phyloP scores from a whole-genome alignment of 2,329 filamentous ascomycete genomes.

The Mariannaea sp. region DNA sequence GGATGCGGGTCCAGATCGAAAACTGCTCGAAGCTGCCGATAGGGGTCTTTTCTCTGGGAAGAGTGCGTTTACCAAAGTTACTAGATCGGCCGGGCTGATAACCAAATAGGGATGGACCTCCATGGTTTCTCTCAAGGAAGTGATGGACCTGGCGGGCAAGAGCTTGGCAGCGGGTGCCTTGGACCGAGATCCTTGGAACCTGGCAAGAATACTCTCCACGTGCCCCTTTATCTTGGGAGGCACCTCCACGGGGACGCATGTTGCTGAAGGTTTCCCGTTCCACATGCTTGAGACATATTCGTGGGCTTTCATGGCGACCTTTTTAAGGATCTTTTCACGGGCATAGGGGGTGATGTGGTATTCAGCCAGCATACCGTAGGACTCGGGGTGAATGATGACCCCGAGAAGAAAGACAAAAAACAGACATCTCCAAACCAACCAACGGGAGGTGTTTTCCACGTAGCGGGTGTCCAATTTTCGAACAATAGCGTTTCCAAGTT shows the following conservation, averaged over 20 bases:
- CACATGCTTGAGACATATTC: slow-evolving; percentile 80
- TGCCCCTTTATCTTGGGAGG: slow-evolving; percentile 68
- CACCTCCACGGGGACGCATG: slow-evolving; percentile 52
- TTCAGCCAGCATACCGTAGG: slow-evolving; percentile 76
- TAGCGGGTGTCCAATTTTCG: slow-evolving; percentile 74
- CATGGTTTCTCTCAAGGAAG: slow-evolving; percentile 73
- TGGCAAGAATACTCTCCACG: slow-evolving; percentile 71
- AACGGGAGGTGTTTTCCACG: slow-evolving; percentile 76
- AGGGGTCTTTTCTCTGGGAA: slow-evolving; percentile 75
- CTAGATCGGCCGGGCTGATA: slow-evolving; percentile 76
- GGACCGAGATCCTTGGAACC: slow-evolving; percentile 62
- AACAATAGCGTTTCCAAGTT: slow-evolving; percentile 83
- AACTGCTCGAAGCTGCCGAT: slow-evolving; percentile 64
- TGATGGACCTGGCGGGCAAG: slow-evolving; percentile 72
- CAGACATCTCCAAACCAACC: slow-evolving; percentile 89
- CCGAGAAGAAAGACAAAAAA: slow-evolving; percentile 86
- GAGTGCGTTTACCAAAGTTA: slow-evolving; percentile 80
- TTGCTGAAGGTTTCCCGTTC: slow-evolving; percentile 67
- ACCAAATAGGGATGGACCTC: slow-evolving; percentile 82
- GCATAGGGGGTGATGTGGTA: slow-evolving; percentile 93
- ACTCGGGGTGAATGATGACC: slow-evolving; percentile 88
- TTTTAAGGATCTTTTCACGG: slow-evolving; percentile 77
- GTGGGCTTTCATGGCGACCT: slow-evolving; percentile 80
- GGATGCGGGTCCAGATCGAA: slow-evolving; percentile 69
- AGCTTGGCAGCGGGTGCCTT: slow-evolving; percentile 60